Percentiles rank a stretch among this genome's conserved stretches.
phyloP scores from a whole-genome alignment of 495 filamentous ascomycete genomes.

The Aspergillus coremiiformis region DNA sequence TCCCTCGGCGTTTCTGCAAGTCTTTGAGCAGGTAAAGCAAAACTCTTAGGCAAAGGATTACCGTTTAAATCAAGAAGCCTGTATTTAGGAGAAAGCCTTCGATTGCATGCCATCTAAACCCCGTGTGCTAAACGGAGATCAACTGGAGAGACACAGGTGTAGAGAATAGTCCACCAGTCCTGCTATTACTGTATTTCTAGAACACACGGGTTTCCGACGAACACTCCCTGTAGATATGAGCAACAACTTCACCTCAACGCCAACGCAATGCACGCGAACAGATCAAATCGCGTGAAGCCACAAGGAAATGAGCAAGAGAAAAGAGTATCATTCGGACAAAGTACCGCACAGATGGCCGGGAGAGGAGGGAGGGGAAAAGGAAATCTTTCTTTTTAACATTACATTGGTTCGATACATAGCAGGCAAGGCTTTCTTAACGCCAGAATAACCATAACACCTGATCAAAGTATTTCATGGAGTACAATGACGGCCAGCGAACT shows the following conservation, averaged over 20 bases:
- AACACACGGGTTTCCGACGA: no score
- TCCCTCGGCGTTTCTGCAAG: conserved; percentile 44
- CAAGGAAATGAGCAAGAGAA: neutral
- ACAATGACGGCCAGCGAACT: neutral
- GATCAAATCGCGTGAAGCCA: neutral
- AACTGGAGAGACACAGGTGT: neutral
- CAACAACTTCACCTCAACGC: neutral
- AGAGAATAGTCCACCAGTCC: neutral
- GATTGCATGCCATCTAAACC: neutral
- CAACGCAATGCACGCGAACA: neutral
- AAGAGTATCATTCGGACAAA: neutral
- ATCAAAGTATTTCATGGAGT: neutral
- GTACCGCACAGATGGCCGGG: neutral
- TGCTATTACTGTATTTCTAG: neutral
- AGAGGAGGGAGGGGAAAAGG: conserved; percentile 7
- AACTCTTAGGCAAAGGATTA: neutral
- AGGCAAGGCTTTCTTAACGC: neutral
- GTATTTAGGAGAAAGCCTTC: neutral
- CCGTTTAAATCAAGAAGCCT: neutral
- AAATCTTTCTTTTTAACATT: neutral
- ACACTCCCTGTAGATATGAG: neutral
- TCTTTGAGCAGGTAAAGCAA: conserved; percentile 48
- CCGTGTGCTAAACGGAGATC: neutral
- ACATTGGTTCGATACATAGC: conserved; percentile 1
- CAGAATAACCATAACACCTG: neutral